A percentile compares a stretch with the other conserved stretches of the same genome.
Evolutionary conservation across 805 yeast species (phyloP).

Genomic region (Ogataea trehalophila): DNA sequence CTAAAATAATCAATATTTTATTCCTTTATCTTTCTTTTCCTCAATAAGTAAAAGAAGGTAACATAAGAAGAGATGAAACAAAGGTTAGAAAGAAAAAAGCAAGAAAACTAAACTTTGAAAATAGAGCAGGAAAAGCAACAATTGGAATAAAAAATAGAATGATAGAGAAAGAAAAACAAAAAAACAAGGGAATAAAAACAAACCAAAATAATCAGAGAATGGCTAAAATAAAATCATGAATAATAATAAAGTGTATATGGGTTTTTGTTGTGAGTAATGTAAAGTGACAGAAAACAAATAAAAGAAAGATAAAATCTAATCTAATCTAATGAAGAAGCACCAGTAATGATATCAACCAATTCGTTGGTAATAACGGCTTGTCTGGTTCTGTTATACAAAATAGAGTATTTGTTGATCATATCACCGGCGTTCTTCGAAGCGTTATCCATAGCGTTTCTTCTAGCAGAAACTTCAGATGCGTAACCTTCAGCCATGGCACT

Average conservation of each 20-base stretch:
- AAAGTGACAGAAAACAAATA: neutral
- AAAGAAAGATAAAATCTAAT: neutral
- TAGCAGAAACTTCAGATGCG: slow-evolving; percentile 95
- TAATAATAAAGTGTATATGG: too few relatives aligned
- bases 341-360: slow-evolving; percentile 98
- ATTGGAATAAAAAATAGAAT: neutral
- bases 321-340: slow-evolving; percentile 97
- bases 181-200: neutral
- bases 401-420: slow-evolving; percentile 94
- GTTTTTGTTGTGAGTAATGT: neutral
- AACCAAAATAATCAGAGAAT: too few relatives aligned
- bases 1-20: too few relatives aligned
- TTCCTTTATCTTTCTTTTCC: neutral
- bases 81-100: neutral
- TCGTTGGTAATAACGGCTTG: slow-evolving; percentile 99
- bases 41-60: neutral
- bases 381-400: slow-evolving; percentile 98
- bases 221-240: too few relatives aligned
- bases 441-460: slow-evolving; percentile 99
- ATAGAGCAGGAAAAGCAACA: neutral
- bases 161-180: neutral
- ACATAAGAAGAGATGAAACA: neutral
- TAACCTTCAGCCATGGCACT: slow-evolving; percentile 96
- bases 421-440: slow-evolving; percentile 99
- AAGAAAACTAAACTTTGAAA: neutral